These are phyloP conservation scores for Tulasnella sp. DNA, from an alignment of 768 basidiomycete genomes.

Conservation along the genomic window DNA sequence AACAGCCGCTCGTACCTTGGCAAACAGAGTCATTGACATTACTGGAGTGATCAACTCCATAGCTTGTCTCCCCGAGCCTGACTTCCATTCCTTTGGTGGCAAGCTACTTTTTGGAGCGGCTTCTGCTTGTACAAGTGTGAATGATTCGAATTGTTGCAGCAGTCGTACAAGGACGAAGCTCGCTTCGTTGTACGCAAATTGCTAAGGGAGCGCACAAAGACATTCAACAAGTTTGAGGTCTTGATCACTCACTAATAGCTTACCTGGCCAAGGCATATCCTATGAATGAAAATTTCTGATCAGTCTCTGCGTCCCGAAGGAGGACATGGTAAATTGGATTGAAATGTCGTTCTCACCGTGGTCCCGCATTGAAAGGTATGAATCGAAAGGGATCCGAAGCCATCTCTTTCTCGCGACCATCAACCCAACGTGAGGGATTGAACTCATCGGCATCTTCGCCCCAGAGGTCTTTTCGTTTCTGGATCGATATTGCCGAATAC, in stretches of 20 bases:
- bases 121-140: not conserved
- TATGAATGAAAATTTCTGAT: not conserved
- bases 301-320: not conserved
- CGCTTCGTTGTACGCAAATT: slow-evolving; percentile 8
- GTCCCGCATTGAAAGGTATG: slow-evolving; percentile 8
- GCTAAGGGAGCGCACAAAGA: not conserved
- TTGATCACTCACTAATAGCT: not conserved
- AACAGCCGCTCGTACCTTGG: not conserved
- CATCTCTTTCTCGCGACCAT: not conserved
- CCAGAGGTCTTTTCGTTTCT: slow-evolving; percentile 4
- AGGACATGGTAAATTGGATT: not conserved
- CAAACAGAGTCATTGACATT: not conserved
- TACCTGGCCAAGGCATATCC: slow-evolving; percentile 8
- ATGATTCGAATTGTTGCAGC: not conserved
- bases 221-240: not conserved
- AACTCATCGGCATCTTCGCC: slow-evolving; percentile 3
- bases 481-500: not conserved
- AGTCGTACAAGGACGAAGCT: slow-evolving; percentile 9
- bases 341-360: not conserved
- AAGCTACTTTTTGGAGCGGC: not conserved
- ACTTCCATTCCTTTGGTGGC: not conserved
- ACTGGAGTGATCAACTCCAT: not conserved
- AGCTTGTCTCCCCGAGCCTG: not conserved
- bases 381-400: slow-evolving; percentile 4
- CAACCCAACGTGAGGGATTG: not conserved